Conservation (phyloP, 331 rosid genomes). For the Stylosanthes scabra region DNA sequence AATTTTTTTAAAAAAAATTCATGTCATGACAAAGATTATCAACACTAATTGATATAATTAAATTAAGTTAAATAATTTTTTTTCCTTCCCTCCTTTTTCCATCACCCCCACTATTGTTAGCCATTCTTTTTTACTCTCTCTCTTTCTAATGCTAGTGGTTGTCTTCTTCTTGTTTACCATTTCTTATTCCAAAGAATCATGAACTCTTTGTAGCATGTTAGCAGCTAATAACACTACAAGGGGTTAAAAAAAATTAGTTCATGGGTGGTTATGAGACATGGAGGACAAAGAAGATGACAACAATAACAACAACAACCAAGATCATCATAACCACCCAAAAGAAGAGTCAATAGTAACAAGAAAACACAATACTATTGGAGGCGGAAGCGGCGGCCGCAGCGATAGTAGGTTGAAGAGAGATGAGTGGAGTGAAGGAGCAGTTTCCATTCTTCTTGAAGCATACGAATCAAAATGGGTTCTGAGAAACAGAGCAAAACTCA, state of each 20-base stretch:
- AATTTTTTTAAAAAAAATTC: too few relatives aligned
- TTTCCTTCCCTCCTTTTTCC: conserved; percentile 6
- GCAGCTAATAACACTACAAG: conserved; percentile 54
- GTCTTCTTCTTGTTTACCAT: conserved; percentile 32
- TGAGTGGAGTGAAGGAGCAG: conserved; percentile 99
- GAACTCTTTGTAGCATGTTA: conserved; percentile 54
- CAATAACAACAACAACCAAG: conserved; percentile 36
- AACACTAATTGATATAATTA: too few relatives aligned
- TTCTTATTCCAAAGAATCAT: conserved; percentile 36
- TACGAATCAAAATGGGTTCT: conserved; percentile 90
- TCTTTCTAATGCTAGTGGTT: conserved; percentile 75
- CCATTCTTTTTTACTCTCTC: conserved; percentile 29
- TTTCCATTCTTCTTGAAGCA: conserved; percentile 83
- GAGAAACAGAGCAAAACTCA: conserved; percentile 89
- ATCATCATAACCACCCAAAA: conserved; percentile 48
- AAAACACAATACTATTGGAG: conserved; percentile 20
- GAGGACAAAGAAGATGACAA: conserved; percentile 60
- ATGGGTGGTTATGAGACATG: conserved; percentile 54
- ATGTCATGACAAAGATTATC: too few relatives aligned
- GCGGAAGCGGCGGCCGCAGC: conserved; percentile 39
- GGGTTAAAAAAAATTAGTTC: conserved; percentile 43
- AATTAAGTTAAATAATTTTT: not conserved
- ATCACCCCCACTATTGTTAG: conserved; percentile 37
- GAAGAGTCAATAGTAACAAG: conserved; percentile 56
- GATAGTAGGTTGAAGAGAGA: conserved; percentile 76